Conservation (phyloP, 768 basidiomycete species). For the Boletus sp. region DNA sequence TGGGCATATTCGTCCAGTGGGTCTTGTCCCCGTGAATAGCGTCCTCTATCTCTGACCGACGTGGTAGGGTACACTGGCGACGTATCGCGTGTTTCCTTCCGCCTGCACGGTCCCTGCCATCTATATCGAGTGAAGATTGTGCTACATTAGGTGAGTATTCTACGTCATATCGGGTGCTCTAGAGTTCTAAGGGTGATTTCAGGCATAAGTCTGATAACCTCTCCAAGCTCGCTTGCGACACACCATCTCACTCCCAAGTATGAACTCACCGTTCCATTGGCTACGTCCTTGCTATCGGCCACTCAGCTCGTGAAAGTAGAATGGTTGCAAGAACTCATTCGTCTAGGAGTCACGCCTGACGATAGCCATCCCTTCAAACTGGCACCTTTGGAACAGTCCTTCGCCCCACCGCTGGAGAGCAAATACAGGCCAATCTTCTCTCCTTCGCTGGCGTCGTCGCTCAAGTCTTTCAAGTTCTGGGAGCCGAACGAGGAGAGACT, state of each 20-base stretch:
- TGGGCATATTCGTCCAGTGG: conserved; percentile 44
- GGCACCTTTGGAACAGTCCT: conserved; percentile 47
- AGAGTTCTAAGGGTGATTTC: neutral
- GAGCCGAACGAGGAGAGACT: conserved; percentile 63
- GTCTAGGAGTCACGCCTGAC: conserved; percentile 40
- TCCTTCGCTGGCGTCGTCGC: conserved; percentile 41
- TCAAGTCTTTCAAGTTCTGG: conserved; percentile 59
- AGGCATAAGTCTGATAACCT: conserved; percentile 55
- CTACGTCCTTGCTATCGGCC: conserved; percentile 56
- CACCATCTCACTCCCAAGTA: conserved; percentile 61
- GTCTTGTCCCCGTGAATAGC: conserved; percentile 12
- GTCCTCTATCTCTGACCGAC: neutral
- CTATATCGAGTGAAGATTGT: conserved; percentile 41
- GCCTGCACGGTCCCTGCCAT: conserved; percentile 33
- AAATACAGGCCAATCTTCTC: conserved; percentile 62
- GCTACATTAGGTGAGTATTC: conserved; percentile 50
- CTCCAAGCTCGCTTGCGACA: conserved; percentile 46
- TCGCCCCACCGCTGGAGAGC: conserved; percentile 45
- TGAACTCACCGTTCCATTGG: conserved; percentile 45
- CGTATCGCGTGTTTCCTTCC: conserved; percentile 48
- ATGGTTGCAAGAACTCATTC: conserved; percentile 63
- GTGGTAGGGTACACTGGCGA: conserved; percentile 47
- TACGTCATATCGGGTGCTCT: neutral
- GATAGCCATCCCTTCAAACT: conserved; percentile 33
- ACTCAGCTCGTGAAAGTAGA: conserved; percentile 60